Base-by-base conservation (phyloP, 176 grass and related monocot genomes). In the Leersia perrieri region DNA sequence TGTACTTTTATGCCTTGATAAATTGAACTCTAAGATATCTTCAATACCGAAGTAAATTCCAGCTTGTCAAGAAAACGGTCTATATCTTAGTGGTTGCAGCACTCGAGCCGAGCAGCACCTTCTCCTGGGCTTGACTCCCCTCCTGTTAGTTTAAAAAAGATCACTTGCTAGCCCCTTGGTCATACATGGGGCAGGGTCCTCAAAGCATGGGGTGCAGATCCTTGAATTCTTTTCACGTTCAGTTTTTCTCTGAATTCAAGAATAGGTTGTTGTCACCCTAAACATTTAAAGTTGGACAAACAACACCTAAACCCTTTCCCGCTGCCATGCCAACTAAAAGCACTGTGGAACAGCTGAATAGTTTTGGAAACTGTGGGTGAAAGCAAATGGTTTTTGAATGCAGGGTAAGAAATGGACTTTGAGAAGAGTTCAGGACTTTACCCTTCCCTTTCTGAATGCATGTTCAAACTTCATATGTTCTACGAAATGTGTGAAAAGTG, bases 1-100 rank as follows among this genome's bases (percentile, higher is more conserved):
- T 83, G 47, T 83, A 57, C 73, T 68, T 6, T 6, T n/a, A 60
- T 33, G 71, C 72, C 71, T 33, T 34, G 74, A 71, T 39, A 79
- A 72, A 58, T 60, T 31, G 42, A 81, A 33, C 7, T 64, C 14
- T 22, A 22, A 32, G 20, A 40, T 39, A 7, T 31, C 5, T 72
- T 70, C 76, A 60, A 81, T 14, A n/a, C 20, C 18, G 14, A 16
- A 49, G 45, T 49, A 49, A 3, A 8, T 22, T n/a, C n/a, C 20
- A 22, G 20, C 20, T 23, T 70, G 33, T 33, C 33, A n/a, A n/a
- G n/a, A n/a, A n/a, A n/a, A n/a, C n/a, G n/a, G n/a, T n/a, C n/a
- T n/a, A n/a, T n/a, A n/a, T n/a, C n/a, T n/a, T n/a, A n/a, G n/a
- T n/a, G n/a, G n/a, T n/a, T n/a, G n/a, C n/a, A n/a, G n/a, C n/a